Evolutionary conservation across 176 grass and related monocot species (phyloP).

Genomic region (Alloteropsis semialata): DNA sequence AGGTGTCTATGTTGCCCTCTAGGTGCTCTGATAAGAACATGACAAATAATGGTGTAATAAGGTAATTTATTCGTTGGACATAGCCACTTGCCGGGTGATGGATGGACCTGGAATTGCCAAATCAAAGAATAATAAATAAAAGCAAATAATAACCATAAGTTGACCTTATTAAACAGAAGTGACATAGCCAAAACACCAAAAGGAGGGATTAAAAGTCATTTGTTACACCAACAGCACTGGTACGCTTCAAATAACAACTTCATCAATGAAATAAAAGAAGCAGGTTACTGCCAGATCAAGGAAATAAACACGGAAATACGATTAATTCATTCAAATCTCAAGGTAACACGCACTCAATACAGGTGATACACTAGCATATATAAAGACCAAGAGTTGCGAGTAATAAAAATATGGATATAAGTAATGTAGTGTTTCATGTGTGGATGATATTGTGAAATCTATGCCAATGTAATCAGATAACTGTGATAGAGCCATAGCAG

Average conservation of each 20-base stretch:
- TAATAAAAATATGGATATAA: background rate
- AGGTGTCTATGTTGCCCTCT: slow-evolving; percentile 74
- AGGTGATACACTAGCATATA: background rate
- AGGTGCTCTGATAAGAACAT: slow-evolving; percentile 91
- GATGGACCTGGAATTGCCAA: slow-evolving; percentile 58
- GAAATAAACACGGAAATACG: background rate
- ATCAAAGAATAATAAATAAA: slow-evolving; percentile 12
- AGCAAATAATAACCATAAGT: background rate
- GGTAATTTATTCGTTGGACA: slow-evolving; percentile 92
- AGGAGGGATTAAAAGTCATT: background rate
- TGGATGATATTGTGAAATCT: background rate
- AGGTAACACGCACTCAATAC: background rate
- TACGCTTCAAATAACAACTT: background rate
- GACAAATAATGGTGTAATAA: slow-evolving; percentile 78
- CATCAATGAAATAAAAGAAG: background rate
- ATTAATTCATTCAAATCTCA: background rate
- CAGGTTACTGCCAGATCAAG: background rate
- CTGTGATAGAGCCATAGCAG: background rate
- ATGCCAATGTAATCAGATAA: background rate
- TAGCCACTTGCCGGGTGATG: slow-evolving; percentile 85
- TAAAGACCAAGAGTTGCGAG: background rate
- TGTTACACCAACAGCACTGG: background rate
- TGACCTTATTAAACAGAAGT: background rate
- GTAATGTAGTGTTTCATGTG: background rate
- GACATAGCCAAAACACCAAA: background rate